Base-by-base conservation (phyloP, 495 filamentous ascomycete species). In the Xylaria bambusicola region DNA sequence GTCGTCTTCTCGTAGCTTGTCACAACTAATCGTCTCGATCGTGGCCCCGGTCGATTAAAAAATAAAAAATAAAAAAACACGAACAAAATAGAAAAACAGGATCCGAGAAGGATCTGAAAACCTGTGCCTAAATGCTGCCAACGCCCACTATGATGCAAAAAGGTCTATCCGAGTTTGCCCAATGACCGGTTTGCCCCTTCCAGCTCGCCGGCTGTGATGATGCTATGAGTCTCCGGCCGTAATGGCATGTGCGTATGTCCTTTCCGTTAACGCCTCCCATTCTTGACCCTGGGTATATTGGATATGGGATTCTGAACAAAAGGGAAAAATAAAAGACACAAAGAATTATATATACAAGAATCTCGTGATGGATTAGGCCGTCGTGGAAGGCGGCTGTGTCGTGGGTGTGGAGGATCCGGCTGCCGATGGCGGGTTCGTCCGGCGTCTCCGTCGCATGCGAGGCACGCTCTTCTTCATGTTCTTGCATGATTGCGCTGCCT, bases 391-490 rank as follows among this genome's bases (percentile, higher is more conserved):
- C 44, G 61, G 54, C 44, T 66, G 66, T n/a, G n/a, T n/a, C n/a
- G n/a, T n/a, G 13, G 65, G 60, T 7, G 58, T 49, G 10, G 70
- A 62, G 13, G 65, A 58, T 20, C 51, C 47, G 3, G 66, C 27
- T 2, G 66, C 53, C n/a, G 66, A 52, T 35, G 65, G 49, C 24
- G 52, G 33, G 21, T 57, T 54, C 20, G 52, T 23, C 53, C 65
- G 72, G 18, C 65, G 64, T 48, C 76, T 71, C 59, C 65, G 72
- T 2, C 77, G 71, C 77, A 80, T 78, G 40, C 76, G 67, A 27
- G 75, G 75, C 36, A 68, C 64, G 41, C 58, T 77, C 61, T 66
- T 71, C 41, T 73, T 74, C 62, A 78, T 71, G 31, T 77, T 77
- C 36, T 69, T 71, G 47, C 75, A 78, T 27, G 71, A 62, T 50